A percentile compares a stretch with the other conserved stretches of the same genome.
phyloP scores from a whole-genome alignment of 139 green algal species.

The Picochlorum sp. region DNA sequence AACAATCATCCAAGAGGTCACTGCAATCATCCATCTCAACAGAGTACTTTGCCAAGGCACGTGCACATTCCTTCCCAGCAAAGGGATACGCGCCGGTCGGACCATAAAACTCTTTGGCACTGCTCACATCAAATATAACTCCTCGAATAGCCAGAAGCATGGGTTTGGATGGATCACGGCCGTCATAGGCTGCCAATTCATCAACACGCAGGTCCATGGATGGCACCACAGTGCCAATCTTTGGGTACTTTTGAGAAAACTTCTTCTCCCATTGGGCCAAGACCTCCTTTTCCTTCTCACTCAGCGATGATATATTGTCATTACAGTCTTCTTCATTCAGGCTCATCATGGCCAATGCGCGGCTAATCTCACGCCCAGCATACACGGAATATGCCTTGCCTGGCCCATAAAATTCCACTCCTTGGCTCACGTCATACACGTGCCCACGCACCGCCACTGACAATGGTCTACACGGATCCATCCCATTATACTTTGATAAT shows the following conservation, averaged over 20 bases:
- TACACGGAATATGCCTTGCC: slow-evolving; percentile 39
- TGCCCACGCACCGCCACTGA: slow-evolving; percentile 53
- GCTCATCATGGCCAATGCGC: slow-evolving; percentile 48
- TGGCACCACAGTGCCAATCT: slow-evolving; percentile 56
- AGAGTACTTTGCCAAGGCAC: slow-evolving; percentile 71
- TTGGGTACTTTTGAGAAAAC: slow-evolving; percentile 40
- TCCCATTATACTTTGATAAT: slow-evolving; percentile 53
- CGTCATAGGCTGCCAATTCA: slow-evolving; percentile 57
- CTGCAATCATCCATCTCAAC: slow-evolving; percentile 58
- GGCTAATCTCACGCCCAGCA: slow-evolving; percentile 47
- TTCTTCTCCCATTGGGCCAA: slow-evolving; percentile 43
- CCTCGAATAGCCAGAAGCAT: slow-evolving; percentile 68
- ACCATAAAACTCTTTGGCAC: slow-evolving; percentile 63
- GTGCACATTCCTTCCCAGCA: slow-evolving; percentile 65
- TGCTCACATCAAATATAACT: slow-evolving; percentile 63
- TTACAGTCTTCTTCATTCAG: slow-evolving; percentile 32
- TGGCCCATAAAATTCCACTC: slow-evolving; percentile 59
- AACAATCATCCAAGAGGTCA: slow-evolving; percentile 48
- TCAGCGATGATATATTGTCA: slow-evolving; percentile 31
- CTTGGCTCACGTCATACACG: slow-evolving; percentile 64
- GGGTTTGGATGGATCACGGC: slow-evolving; percentile 39
- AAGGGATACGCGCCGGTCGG: slow-evolving; percentile 79
- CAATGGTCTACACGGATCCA: slow-evolving; percentile 55
- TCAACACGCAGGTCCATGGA: slow-evolving; percentile 40
- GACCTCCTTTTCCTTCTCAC: slow-evolving; percentile 26